Evolutionary conservation across 441 rosid genomes (phyloP), one percentile per base, ranked within the genome.

Genomic region (Corymbia citriodora): DNA sequence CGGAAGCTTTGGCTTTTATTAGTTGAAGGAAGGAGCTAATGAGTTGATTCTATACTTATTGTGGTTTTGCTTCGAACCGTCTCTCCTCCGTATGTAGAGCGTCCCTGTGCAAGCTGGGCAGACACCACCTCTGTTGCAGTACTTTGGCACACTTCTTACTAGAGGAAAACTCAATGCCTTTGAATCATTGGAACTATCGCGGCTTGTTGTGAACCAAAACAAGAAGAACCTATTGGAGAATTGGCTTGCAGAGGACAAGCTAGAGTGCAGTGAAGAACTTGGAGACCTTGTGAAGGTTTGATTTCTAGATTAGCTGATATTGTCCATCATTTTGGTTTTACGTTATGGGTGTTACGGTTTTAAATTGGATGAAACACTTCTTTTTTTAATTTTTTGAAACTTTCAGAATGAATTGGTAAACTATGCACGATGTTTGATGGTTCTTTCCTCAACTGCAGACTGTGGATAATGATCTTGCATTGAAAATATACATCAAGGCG

Each of bases 91-190:
- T 90, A 59, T 95, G 95, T 93, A 98, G 99, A 98, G 99, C 93
- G 99, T 98, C 92, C 99, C 99, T 89, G 99, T 97, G 90, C 99
- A 97, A 96, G 91, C 99, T 92, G 99, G 99, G 93, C 99, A 98
- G 93, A 96, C 99, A 90, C 99, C 99, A 49, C 99, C 99, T 23
- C 90, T 98, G 91, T 92, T 98, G 94, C 99, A 98, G 92, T 98
- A 98, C 93, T 98, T 98, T 94, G 99, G 99, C 92, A 98, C 99
- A 31, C 99, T 98, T 90, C 92, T 98, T 89, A 98, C 99, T 3
- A 96, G 96, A 92, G 99, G 99, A 91, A 98, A 98, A 94, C 99
- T 98, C 72, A 98, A 98, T 93, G 94, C 97, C 49, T 98, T 95
- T 89, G 99, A 98, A 95, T 98, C 99, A 19, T 94, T 98, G 96